Evolutionary conservation across 495 filamentous ascomycete genomes (phyloP).

Genomic region (Platismatia glauca): DNA sequence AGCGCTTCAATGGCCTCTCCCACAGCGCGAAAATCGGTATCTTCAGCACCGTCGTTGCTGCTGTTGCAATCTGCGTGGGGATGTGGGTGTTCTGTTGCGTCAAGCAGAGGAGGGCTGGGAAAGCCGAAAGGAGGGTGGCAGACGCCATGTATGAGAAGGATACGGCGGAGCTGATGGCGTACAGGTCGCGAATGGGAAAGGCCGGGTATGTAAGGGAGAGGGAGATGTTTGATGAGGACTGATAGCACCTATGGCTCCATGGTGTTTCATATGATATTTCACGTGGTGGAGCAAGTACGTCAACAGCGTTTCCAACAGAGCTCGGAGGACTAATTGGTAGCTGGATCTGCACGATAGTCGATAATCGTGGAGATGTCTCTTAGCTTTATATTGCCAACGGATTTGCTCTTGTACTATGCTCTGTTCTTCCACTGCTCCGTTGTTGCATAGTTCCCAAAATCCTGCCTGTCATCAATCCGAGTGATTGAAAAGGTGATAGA

Average conservation of each 20-base stretch:
- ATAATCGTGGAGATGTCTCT: background rate
- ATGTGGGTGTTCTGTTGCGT: slow-evolving; percentile 52
- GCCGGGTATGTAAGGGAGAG: background rate
- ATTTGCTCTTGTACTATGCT: background rate
- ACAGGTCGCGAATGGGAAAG: slow-evolving; percentile 28
- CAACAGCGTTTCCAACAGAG: background rate
- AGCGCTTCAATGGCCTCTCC: slow-evolving; percentile 52
- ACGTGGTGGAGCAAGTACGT: background rate
- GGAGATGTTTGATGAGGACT: background rate
- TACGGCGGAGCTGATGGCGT: slow-evolving; percentile 55
- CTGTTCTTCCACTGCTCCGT: no score
- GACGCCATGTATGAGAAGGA: slow-evolving; percentile 49
- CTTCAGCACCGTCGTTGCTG: slow-evolving; percentile 42
- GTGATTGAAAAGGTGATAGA: no score
- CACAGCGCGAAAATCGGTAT: slow-evolving; percentile 49
- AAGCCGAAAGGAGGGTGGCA: slow-evolving; percentile 49
- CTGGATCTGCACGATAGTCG: background rate
- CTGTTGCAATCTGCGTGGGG: slow-evolving; percentile 40
- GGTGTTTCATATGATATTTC: no score
- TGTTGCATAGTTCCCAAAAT: no score
- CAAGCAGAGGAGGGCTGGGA: slow-evolving; percentile 56
- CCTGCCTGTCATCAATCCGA: no score
- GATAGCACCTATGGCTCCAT: background rate
- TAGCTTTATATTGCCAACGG: background rate
- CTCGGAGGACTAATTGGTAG: background rate